Conservation (phyloP, 768 basidiomycete species). For the Chiua virens region DNA sequence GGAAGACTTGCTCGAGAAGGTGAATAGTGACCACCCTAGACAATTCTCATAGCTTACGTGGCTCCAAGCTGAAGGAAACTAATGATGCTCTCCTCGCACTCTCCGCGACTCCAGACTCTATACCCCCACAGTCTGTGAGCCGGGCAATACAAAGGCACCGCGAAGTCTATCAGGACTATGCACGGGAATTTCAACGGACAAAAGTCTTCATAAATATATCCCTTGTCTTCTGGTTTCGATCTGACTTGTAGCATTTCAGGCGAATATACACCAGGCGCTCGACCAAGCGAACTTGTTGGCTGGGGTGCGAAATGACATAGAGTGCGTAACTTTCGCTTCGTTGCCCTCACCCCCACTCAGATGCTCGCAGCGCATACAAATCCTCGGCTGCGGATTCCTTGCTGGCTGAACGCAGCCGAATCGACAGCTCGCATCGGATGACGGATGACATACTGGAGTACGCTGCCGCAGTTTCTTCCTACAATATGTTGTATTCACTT, state of each 20-base stretch:
- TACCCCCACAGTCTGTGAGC: constrained; percentile 79
- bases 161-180: constrained; percentile 87
- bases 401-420: constrained; percentile 81
- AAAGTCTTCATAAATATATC: constrained; percentile 49
- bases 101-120: constrained; percentile 59
- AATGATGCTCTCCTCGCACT: constrained; percentile 76
- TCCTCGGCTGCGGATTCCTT: constrained; percentile 85
- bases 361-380: constrained; percentile 74
- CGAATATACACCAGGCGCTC: constrained; percentile 78
- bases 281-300: constrained; percentile 86
- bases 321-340: constrained; percentile 49
- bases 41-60: constrained; percentile 7
- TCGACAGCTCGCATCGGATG: constrained; percentile 94
- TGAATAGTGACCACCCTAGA: constrained; percentile 31
- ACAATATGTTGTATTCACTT: neutral
- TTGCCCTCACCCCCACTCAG: neutral
- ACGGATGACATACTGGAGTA: constrained; percentile 89
- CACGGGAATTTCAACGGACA: constrained; percentile 80
- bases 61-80: constrained; percentile 76
- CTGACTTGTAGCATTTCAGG: constrained; percentile 40
- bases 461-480: constrained; percentile 25
- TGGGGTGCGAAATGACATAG: constrained; percentile 94
- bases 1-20: constrained; percentile 85
- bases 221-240: neutral
- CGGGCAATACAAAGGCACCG: constrained; percentile 88